These are phyloP conservation scores for Epithele typhae DNA, from an alignment of 768 basidiomycete species.

Conservation along the genomic window DNA sequence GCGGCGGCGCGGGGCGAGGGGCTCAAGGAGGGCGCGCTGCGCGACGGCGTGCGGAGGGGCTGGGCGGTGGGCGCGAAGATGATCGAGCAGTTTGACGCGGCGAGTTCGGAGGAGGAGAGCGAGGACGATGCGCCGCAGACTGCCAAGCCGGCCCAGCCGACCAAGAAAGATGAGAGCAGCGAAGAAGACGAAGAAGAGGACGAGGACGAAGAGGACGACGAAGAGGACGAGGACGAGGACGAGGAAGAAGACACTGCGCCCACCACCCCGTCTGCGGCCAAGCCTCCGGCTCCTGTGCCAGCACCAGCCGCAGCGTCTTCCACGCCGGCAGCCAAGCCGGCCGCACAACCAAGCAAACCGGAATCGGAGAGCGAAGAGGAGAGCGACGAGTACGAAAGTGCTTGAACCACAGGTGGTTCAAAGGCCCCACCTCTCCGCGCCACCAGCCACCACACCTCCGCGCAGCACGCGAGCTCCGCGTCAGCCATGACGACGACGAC, in stretches of 20 bases:
- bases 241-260: background rate
- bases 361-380: conserved; percentile 8
- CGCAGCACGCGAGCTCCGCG: no score
- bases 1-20: conserved; percentile 52
- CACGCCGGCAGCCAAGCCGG: background rate
- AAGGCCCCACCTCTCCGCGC: no score
- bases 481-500: no score
- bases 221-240: conserved; percentile 10
- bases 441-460: no score
- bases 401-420: no score
- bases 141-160: conserved; percentile 15
- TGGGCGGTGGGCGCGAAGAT: conserved; percentile 69
- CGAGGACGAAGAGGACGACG: conserved; percentile 15
- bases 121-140: conserved; percentile 18
- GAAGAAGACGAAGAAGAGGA: conserved; percentile 19
- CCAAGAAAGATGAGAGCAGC: conserved; percentile 19
- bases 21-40: conserved; percentile 32
- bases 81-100: conserved; percentile 79
- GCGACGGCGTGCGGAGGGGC: conserved; percentile 60
- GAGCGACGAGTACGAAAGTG: background rate
- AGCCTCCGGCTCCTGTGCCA: background rate
- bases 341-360: background rate
- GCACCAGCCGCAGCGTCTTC: background rate
- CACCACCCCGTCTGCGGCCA: background rate
- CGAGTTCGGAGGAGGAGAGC: conserved; percentile 42